Base-by-base conservation (phyloP, 805 yeast species). In the Kregervanrija pseudodelftensis region DNA sequence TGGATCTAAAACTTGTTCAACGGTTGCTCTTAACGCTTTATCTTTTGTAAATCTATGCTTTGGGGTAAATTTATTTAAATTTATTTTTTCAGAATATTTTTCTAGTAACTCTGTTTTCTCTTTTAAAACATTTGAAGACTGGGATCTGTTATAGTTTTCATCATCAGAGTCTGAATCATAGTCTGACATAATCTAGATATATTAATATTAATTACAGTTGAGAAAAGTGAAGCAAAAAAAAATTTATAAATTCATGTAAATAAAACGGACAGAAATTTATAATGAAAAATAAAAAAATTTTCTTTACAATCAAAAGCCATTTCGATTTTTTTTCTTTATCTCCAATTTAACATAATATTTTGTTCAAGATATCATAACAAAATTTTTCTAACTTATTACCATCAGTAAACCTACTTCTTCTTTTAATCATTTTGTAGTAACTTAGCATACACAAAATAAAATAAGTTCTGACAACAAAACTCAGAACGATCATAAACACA, bases 1-100 rank as follows among this genome's bases (percentile, higher is more conserved):
- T 4, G 98, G 98, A 63, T 93, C 99, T 46, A 93, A 67, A 2
- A 93, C 99, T 62, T 90, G 96, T 58, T 93, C 98, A 12, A 89
- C 95, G 0, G 99, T 93, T 2, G 99, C 99, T 43, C 99, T 72
- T 55, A 93, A 89, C 1, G 98, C 81, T 56, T 89, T 80, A 65
- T 91, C 99, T 52, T 79, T 81, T 43, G 78, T 76, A 0, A 74
- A 70, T 52, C 82, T 77, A 41, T 79, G 80, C 41, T 74, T 77
- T 49, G 73, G 76, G 42, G 76, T 69, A 42, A 78, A 68, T 47
- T 76, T 76, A 56, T 81, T 89, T 1, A 80, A 70, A 51, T 80
- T 81, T 58, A 84, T 83, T 49, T 73, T 78, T 43, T 77, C 75
- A 0, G 82, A 76, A 60, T 79, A 81, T 53, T 76, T 79, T n/a